These are phyloP conservation scores for Hemisphaericaspora xylanilytica DNA, from an alignment of 1,139 yeast genomes.

Conservation along the genomic window DNA sequence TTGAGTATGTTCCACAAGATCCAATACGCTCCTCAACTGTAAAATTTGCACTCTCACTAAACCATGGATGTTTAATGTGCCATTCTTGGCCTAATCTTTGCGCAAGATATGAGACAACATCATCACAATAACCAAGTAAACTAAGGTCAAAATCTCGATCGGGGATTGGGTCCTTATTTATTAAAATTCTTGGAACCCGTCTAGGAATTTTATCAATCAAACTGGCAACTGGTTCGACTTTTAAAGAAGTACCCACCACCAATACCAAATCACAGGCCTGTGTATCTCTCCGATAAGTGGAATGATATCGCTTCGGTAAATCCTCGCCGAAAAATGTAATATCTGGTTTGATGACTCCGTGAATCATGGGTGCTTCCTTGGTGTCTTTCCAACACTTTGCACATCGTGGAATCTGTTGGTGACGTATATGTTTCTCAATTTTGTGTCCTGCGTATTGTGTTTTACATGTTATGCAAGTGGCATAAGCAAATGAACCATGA, in stretches of 20 bases:
- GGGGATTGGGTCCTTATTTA: conserved; percentile 75
- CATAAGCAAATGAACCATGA: conserved; percentile 91
- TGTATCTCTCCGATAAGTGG: conserved; percentile 53
- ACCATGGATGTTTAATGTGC: conserved; percentile 56
- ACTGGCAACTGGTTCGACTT: conserved; percentile 91
- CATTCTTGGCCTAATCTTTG: conserved; percentile 52
- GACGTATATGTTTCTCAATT: conserved; percentile 60
- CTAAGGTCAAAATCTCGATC: conserved; percentile 80
- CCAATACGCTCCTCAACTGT: conserved; percentile 14
- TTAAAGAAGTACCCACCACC: conserved; percentile 86
- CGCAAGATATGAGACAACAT: conserved; percentile 67
- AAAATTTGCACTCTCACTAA: conserved; percentile 12
- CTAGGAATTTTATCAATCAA: conserved; percentile 70
- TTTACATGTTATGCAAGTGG: conserved; percentile 79
- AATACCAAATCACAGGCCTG: conserved; percentile 71
- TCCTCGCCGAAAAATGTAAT: conserved; percentile 92
- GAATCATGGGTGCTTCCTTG: conserved; percentile 38
- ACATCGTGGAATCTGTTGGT: conserved; percentile 66
- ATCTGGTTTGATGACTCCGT: conserved; percentile 90
- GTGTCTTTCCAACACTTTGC: conserved; percentile 58
- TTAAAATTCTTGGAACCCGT: conserved; percentile 73
- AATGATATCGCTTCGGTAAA: conserved; percentile 70
- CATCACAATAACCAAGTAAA: conserved; percentile 82
- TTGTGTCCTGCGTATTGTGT: conserved; percentile 64
- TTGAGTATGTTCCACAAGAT: not conserved